A percentile compares a stretch with the other conserved stretches of the same genome.
phyloP scores from a whole-genome alignment of 139 green algal genomes.

The Chlorella sp. region DNA sequence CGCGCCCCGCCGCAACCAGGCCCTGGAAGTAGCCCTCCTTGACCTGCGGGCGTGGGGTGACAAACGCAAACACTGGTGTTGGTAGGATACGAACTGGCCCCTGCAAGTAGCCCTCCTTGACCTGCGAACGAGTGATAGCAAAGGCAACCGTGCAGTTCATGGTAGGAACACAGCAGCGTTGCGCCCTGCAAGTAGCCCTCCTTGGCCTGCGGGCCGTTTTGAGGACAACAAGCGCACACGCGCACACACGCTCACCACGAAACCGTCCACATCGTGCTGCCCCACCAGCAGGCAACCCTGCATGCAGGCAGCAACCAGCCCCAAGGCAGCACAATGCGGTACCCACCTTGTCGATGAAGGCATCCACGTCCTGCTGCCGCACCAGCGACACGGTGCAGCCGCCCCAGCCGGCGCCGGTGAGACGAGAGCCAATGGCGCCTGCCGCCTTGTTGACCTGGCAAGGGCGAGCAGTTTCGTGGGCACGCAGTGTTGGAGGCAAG shows the following conservation, averaged over 20 bases:
- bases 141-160: no score
- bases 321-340: no score
- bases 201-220: slow-evolving; percentile 50
- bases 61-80: no score
- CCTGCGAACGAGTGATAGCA: not conserved
- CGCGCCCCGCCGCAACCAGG: slow-evolving; percentile 34
- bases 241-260: no score
- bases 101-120: slow-evolving; percentile 50
- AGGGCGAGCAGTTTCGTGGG: no score
- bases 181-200: slow-evolving; percentile 46
- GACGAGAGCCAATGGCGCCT: slow-evolving; percentile 84
- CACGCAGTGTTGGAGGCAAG: not conserved
- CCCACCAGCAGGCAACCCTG: no score
- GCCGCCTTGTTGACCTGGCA: slow-evolving; percentile 48
- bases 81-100: no score
- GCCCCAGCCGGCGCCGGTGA: slow-evolving; percentile 96
- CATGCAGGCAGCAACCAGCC: no score
- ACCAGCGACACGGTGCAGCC: slow-evolving; percentile 93
- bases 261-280: no score
- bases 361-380: slow-evolving; percentile 52
- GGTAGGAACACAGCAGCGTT: no score
- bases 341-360: slow-evolving; percentile 66
- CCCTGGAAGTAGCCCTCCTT: slow-evolving; percentile 51
- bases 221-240: no score
- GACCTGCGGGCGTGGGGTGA: not conserved